Evolutionary conservation across 1,139 yeast species (phyloP).

Genomic region (Sugiyamaella japonica): DNA sequence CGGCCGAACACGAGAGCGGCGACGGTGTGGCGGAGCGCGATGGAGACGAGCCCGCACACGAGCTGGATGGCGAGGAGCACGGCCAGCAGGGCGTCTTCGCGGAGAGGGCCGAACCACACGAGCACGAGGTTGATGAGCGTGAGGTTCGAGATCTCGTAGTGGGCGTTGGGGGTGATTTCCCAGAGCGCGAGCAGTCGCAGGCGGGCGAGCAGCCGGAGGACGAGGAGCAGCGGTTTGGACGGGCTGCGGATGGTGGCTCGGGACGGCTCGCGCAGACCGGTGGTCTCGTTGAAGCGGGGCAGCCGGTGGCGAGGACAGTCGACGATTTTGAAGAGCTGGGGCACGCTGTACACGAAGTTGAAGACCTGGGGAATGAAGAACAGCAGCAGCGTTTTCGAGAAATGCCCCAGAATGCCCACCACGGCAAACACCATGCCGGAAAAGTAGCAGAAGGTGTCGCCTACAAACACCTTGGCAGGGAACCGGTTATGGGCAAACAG

Average conservation of each 20-base stretch:
- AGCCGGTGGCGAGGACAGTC: conserved; percentile 96
- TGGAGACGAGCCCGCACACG: conserved; percentile 61
- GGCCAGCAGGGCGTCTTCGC: conserved; percentile 74
- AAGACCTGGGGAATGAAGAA: conserved; percentile 88
- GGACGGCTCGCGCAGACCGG: conserved; percentile 80
- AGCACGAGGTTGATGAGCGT: conserved; percentile 80
- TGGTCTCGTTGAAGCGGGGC: conserved; percentile 67
- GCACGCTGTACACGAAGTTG: conserved; percentile 84
- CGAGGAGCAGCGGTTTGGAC: conserved; percentile 37
- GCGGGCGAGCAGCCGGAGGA: conserved; percentile 43
- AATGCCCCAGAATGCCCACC: conserved; percentile 94
- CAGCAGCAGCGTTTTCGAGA: conserved; percentile 83
- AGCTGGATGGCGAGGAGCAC: conserved; percentile 63
- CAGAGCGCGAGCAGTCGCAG: conserved; percentile 55
- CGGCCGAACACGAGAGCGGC: conserved; percentile 88
- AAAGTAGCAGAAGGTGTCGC: conserved; percentile 96
- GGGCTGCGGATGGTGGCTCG: conserved; percentile 45
- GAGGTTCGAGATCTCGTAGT: conserved; percentile 68
- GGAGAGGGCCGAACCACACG: conserved; percentile 85
- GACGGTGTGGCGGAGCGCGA: conserved; percentile 73
- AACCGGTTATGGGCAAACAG: conserved; percentile 79
- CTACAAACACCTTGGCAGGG: conserved; percentile 93
- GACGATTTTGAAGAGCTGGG: conserved; percentile 80
- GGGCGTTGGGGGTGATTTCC: conserved; percentile 25
- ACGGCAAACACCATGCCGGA: conserved; percentile 99